Evolutionary conservation across 2,329 filamentous ascomycete genomes (phyloP).

Genomic region (Xylaria sp.): DNA sequence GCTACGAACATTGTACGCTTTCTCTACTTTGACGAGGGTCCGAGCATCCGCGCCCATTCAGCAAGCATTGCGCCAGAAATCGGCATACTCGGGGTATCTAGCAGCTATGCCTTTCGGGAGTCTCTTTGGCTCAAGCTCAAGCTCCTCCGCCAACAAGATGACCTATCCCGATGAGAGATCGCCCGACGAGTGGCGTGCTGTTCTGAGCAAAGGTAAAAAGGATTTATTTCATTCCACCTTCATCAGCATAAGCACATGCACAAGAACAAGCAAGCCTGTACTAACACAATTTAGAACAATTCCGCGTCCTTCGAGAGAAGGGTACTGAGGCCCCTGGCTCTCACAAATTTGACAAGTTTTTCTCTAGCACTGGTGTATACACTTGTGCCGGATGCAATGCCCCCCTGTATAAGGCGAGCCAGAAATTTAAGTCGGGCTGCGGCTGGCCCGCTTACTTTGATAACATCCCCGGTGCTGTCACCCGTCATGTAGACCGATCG

Average conservation of each 20-base stretch:
- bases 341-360: conserved; percentile 89
- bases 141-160: conserved; percentile 68
- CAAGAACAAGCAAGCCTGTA: neutral
- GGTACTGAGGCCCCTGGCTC: conserved; percentile 86
- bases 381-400: conserved; percentile 86
- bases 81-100: conserved; percentile 66
- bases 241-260: neutral
- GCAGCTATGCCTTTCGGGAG: conserved; percentile 81
- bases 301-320: conserved; percentile 90
- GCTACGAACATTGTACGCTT: conserved; percentile 57
- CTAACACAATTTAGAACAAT: conserved; percentile 77
- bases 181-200: conserved; percentile 88
- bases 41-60: conserved; percentile 45
- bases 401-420: conserved; percentile 89
- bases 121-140: conserved; percentile 74
- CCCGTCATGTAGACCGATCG: conserved; percentile 78
- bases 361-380: conserved; percentile 80
- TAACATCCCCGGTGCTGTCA: conserved; percentile 90
- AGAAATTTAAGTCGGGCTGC: conserved; percentile 97
- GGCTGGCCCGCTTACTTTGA: conserved; percentile 99
- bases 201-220: conserved; percentile 70
- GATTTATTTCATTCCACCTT: conserved; percentile 12
- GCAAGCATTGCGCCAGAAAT: conserved; percentile 38
- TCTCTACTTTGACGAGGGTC: conserved; percentile 59
- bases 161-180: conserved; percentile 83